Evolutionary conservation across 345 rosid species (phyloP), one percentile per base, ranked within the genome.

Genomic region (Boechera stricta): DNA sequence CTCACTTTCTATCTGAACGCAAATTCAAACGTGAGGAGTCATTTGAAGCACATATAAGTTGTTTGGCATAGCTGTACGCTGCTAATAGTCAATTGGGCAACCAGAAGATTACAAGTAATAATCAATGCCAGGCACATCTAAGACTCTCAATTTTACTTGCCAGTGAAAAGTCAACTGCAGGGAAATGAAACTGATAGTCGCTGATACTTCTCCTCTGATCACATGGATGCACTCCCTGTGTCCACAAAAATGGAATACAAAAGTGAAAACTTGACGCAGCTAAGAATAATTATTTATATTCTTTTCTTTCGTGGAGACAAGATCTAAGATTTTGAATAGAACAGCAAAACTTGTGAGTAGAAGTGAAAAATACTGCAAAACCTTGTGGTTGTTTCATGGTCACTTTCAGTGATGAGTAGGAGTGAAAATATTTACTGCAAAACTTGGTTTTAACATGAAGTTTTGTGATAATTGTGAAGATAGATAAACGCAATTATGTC

Each of bases 141-240:
- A 81, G 66, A 74, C 59, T 69, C 76, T 68, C 56, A 64, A 54
- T 55, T 13, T 79, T 67, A 80, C 96, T 90, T 95, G 84, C 98
- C 94, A 86, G 81, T 39, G 98, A 92, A 85, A 92, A 89, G 77
- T 95, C 99, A 82, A 95, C 75, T 41, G 97, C 97, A 4, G 99
- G 99, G 79, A 92, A 92, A 82, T 90, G 89, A 82, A 84, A 86
- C 74, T 85, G 87, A 78, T 92, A 95, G 48, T 95, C 94, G 68
- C 90, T 83, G 84, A 88, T 67, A 74, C 76, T 82, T 79, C 90
- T 85, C 83, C 98, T 88, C 81, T 79, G 81, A 78, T 93, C 97
- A 77, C 98, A 91, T 67, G 97, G 97, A 86, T 82, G 94, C 80
- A 88, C 89, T 67, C 99, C 98, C 99, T 94, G 92, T 79, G 82